Percentiles rank a stretch among this genome's conserved stretches.
phyloP scores from a whole-genome alignment of 1,284 basidiomycete species.

The Xerocomus subilludens region DNA sequence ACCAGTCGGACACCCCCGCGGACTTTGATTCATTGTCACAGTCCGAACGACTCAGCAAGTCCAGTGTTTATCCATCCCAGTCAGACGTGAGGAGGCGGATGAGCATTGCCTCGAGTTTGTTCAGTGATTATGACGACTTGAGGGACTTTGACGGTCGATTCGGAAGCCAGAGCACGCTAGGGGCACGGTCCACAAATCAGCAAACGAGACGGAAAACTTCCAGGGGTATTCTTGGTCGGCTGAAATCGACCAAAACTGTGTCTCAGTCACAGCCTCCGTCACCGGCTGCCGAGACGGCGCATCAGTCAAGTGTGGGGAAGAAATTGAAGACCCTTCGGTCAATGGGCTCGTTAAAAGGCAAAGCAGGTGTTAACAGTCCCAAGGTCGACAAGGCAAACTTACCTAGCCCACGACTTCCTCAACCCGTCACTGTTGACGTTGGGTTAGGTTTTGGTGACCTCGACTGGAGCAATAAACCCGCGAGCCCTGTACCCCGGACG shows the following conservation, averaged over 20 bases:
- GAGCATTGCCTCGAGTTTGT: conserved; percentile 70
- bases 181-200: conserved; percentile 55
- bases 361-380: conserved; percentile 46
- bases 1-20: conserved; percentile 38
- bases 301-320: conserved; percentile 57
- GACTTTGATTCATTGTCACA: conserved; percentile 49
- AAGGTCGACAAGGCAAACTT: conserved; percentile 55
- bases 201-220: conserved; percentile 66
- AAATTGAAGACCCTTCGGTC: conserved; percentile 78
- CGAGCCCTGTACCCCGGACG: conserved; percentile 42
- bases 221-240: conserved; percentile 69
- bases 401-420: conserved; percentile 64
- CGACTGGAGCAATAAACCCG: conserved; percentile 60
- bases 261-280: conserved; percentile 58
- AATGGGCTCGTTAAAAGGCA: conserved; percentile 79
- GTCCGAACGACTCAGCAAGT: conserved; percentile 47
- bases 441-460: conserved; percentile 70
- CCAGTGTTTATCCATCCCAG: conserved; percentile 54
- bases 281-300: conserved; percentile 54
- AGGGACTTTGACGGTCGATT: conserved; percentile 85
- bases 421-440: conserved; percentile 63
- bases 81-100: conserved; percentile 63
- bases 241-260: conserved; percentile 62
- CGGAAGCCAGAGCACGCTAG: conserved; percentile 79
- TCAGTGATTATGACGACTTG: conserved; percentile 87